Evolutionary conservation across 148 eudicot genomes (phyloP).

Genomic region (Oxyria digyna): DNA sequence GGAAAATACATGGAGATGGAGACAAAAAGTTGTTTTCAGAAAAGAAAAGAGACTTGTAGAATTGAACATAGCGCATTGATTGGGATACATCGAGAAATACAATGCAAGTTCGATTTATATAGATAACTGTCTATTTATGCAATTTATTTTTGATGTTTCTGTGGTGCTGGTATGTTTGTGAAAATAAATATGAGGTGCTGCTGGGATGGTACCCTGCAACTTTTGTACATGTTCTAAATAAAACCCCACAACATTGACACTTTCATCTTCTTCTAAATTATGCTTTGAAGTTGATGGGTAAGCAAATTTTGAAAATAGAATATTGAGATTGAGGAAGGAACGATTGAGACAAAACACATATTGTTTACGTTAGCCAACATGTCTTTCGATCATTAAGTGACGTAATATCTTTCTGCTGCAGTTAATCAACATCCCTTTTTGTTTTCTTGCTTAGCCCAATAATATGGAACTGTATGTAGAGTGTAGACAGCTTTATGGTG

Average conservation of each 20-base stretch:
- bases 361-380: not conserved
- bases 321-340: not conserved
- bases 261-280: not conserved
- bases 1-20: not conserved
- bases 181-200: not conserved
- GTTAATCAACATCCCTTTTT: not conserved
- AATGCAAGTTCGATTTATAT: not conserved
- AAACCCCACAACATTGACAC: not conserved
- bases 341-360: not conserved
- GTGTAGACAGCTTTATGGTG: not conserved
- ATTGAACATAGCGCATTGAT: constrained; percentile 3
- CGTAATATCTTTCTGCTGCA: no score
- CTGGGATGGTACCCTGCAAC: not conserved
- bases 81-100: not conserved
- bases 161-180: not conserved
- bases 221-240: not conserved
- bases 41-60: not conserved
- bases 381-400: no score
- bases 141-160: not conserved
- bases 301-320: not conserved
- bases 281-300: not conserved
- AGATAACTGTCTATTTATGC: not conserved
- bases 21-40: not conserved
- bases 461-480: not conserved
- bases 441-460: no score